Conservation (phyloP, 202 grass and related monocot genomes). For the Panicum virgatum region DNA sequence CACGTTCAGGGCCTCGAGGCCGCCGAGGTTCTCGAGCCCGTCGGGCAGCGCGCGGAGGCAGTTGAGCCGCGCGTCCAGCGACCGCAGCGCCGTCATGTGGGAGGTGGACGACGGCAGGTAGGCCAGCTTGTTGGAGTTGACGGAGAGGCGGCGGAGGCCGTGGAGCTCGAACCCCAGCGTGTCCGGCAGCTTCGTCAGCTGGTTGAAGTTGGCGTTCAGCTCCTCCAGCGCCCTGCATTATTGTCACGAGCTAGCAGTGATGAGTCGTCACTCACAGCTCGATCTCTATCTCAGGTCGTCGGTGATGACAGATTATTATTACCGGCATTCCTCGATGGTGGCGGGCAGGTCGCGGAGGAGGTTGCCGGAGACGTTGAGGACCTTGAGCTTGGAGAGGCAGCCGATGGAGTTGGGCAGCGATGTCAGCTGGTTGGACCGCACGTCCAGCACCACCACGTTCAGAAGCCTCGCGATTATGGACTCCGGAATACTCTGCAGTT, state of each 20-base stretch:
- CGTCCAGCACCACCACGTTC: conserved; percentile 80
- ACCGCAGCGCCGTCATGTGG: conserved; percentile 63
- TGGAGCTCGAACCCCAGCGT: conserved; percentile 93
- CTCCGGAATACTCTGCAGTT: conserved; percentile 81
- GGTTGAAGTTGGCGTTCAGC: conserved; percentile 93
- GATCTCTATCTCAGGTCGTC: no score
- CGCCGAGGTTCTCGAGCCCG: conserved; percentile 66
- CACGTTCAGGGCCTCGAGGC: conserved; percentile 73
- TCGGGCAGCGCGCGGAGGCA: conserved; percentile 77
- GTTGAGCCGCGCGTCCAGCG: conserved; percentile 83
- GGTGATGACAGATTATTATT: neutral
- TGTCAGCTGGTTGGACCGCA: conserved; percentile 92
- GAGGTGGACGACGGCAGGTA: conserved; percentile 69
- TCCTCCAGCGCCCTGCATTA: conserved; percentile 62
- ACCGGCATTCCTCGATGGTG: conserved; percentile 96
- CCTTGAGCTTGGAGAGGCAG: conserved; percentile 93
- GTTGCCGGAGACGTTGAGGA: conserved; percentile 95
- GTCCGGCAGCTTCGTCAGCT: conserved; percentile 73
- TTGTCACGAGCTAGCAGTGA: neutral
- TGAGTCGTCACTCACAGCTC: neutral
- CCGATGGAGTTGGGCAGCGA: conserved; percentile 93
- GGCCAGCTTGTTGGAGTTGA: conserved; percentile 85
- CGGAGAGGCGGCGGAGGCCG: conserved; percentile 59
- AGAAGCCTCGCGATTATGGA: conserved; percentile 87
- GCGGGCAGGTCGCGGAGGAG: conserved; percentile 67